Evolutionary conservation across 2,329 filamentous ascomycete genomes (phyloP), one percentile per base, ranked within the genome.

Genomic region (Phyllosticta citriasiana): DNA sequence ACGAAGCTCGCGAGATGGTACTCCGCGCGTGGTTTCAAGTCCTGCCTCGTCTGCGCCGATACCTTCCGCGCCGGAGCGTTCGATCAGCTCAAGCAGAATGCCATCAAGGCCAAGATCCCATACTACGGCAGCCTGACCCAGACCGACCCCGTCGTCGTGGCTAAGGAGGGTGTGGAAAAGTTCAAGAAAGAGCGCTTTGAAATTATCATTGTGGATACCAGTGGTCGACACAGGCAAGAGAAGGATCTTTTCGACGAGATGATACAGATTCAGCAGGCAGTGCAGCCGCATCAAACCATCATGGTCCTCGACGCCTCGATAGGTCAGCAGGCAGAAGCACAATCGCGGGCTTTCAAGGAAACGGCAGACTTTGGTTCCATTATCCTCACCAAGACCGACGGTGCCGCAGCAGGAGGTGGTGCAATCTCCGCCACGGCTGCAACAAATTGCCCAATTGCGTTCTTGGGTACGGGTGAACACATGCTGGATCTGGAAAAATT

Each of bases 141-240:
- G 78, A 97, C 92, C 7, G 94, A 99, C 71, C 94, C 94, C 0
- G 91, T 93, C 0, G 87, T 91, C 5, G 94, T 99, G 19, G 93
- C 94, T 0, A 84, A 86, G n/a, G 92, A 97, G 67, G 94, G 94
- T 77, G 94, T 99, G 33, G 91, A 96, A 55, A 95, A 97, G 77
- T 99, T 99, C 81, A 97, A 96, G 79, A 97, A 97, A 80, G 94
- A 99, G 78, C 84, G 87, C 55, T 99, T 99, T 72, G 94, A 99
- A 76, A 87, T 99, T 67, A 99, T 99, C 70, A 97, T 99, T 64
- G 94, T 99, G 60, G 94, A 99, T 78, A 99, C 94, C 0, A 96
- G 90, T 55, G 94, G 94, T 74, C 83, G 94, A 67, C 94, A 99
- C 78, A 86, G 91, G 71, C 94, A 99, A 72, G 94, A 99, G 76